Conservation (phyloP, 106 monocot genomes). For the Allium cepa region DNA sequence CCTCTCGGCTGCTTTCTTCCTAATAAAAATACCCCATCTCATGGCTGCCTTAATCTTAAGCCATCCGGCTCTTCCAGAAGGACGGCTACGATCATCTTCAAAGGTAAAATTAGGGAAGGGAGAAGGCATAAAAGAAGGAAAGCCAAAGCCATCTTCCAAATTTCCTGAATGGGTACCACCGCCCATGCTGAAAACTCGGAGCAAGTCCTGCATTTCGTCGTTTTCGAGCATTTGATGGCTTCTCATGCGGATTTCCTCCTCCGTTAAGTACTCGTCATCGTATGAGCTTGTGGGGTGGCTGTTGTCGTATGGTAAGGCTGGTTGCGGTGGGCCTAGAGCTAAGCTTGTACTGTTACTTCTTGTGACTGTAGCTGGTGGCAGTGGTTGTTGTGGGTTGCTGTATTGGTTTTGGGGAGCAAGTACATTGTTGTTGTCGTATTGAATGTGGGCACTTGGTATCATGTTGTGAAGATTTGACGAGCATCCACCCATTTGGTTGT, state of each 20-base stretch:
- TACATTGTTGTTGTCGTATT: neutral
- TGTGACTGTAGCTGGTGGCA: conserved; percentile 8
- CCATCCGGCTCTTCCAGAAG: conserved; percentile 91
- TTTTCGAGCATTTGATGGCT: conserved; percentile 85
- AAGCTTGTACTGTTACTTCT: conserved; percentile 27
- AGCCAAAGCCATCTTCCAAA: conserved; percentile 58
- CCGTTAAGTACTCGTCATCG: conserved; percentile 38
- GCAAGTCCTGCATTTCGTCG: conserved; percentile 80
- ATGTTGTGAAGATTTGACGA: neutral
- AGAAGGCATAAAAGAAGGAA: conserved; percentile 45
- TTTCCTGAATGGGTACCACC: conserved; percentile 19
- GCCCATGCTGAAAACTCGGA: conserved; percentile 67
- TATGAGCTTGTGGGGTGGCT: conserved; percentile 21
- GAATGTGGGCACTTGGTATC: neutral
- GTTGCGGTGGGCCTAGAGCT: conserved; percentile 28
- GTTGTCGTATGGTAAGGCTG: conserved; percentile 22
- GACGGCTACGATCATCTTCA: conserved; percentile 52
- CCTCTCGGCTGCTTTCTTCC: conserved; percentile 90
- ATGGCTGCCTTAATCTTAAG: conserved; percentile 98
- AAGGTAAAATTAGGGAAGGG: conserved; percentile 52
- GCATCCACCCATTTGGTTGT: neutral
- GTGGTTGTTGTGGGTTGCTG: neutral
- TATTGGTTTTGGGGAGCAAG: neutral
- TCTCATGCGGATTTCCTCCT: conserved; percentile 75
- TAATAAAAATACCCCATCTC: conserved; percentile 96